These are phyloP conservation scores for Salmacisia buchloeana DNA, from an alignment of 1,284 basidiomycete species.

Conservation along the genomic window DNA sequence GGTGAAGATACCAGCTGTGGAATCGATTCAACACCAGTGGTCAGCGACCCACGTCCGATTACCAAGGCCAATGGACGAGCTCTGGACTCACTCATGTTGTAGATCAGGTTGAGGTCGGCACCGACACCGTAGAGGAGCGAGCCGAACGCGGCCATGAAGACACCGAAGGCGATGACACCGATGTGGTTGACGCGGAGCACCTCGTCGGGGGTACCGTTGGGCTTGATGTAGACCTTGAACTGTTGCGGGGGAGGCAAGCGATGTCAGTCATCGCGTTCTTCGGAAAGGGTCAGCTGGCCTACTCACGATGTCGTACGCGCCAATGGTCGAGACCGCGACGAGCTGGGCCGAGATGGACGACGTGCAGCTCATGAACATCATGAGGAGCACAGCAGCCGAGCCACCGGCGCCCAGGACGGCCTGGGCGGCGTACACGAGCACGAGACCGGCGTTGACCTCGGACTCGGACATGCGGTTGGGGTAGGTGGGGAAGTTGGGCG, in stretches of 20 bases:
- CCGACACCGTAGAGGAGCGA: conserved; percentile 37
- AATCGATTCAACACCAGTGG: background rate
- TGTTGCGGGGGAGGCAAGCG: background rate
- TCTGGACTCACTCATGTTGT: conserved; percentile 11
- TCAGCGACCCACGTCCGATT: background rate
- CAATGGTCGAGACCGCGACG: conserved; percentile 31
- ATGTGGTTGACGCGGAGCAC: conserved; percentile 37
- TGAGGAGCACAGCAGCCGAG: conserved; percentile 29
- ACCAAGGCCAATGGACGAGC: background rate
- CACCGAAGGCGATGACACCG: conserved; percentile 37
- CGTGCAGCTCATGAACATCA: conserved; percentile 45
- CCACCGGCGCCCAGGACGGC: conserved; percentile 38
- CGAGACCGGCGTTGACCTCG: conserved; percentile 38
- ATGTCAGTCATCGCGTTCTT: too few species aligned
- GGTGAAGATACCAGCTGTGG: conserved; percentile 26
- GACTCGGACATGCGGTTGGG: conserved; percentile 28
- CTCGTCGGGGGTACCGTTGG: conserved; percentile 21
- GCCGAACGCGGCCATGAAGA: conserved; percentile 44
- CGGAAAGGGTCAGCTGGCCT: too few species aligned
- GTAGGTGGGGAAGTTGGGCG: conserved; percentile 35
- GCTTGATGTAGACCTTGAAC: conserved; percentile 27
- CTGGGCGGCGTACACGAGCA: conserved; percentile 38
- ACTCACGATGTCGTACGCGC: conserved; percentile 29
- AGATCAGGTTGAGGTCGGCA: conserved; percentile 31
- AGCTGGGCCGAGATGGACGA: conserved; percentile 38